phyloP scores from a whole-genome alignment of 2,329 filamentous ascomycete species.

The Chrysosporium keratinophilum region DNA sequence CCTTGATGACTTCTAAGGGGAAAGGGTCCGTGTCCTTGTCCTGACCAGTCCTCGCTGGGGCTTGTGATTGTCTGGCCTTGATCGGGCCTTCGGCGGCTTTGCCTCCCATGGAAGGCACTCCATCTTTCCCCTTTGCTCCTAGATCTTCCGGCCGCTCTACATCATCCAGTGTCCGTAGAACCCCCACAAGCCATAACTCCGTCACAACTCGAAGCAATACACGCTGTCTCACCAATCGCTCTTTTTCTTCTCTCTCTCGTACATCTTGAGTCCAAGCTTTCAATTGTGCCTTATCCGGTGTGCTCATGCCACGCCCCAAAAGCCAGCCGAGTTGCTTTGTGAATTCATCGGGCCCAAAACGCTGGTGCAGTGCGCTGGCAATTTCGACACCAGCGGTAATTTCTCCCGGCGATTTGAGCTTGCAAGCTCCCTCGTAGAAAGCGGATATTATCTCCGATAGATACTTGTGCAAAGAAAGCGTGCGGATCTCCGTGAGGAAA shows the following conservation, averaged over 20 bases:
- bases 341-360: constrained; percentile 82
- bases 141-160: constrained; percentile 55
- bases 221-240: constrained; percentile 75
- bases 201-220: constrained; percentile 81
- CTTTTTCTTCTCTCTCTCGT: constrained; percentile 91
- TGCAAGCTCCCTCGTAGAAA: constrained; percentile 87
- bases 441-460: constrained; percentile 94
- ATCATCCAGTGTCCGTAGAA: constrained; percentile 69
- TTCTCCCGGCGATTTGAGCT: constrained; percentile 82
- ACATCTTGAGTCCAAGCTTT: constrained; percentile 71
- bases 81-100: constrained; percentile 45
- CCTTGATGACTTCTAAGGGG: constrained; percentile 93
- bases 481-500: constrained; percentile 81
- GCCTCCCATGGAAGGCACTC: constrained; percentile 26
- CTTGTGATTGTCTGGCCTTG: constrained; percentile 54
- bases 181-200: constrained; percentile 88
- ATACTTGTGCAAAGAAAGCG: constrained; percentile 88
- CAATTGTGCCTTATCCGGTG: constrained; percentile 73
- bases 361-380: constrained; percentile 87
- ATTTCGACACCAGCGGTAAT: constrained; percentile 87
- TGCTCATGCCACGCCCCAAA: constrained; percentile 79
- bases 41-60: constrained; percentile 46
- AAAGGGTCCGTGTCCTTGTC: constrained; percentile 75
- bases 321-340: constrained; percentile 88
- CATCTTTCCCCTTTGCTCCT: constrained; percentile 45